These are phyloP conservation scores for Phytophthora idaei DNA, from an alignment of 352 stramenopile species.

Conservation along the genomic window DNA sequence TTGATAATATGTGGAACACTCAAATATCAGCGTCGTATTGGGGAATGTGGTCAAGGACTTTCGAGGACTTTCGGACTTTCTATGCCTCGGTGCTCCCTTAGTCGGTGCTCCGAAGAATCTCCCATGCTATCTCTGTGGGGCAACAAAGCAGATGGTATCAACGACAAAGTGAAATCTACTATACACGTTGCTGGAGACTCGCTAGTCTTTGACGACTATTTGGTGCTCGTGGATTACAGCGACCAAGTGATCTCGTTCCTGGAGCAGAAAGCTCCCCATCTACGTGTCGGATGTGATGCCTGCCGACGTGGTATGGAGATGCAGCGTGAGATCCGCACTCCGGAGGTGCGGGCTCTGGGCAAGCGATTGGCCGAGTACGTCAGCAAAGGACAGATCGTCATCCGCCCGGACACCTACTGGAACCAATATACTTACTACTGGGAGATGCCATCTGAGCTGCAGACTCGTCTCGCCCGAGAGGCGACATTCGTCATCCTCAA, in stretches of 20 bases:
- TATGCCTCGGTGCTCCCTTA: too few species aligned
- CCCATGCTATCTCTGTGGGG: conserved; percentile 63
- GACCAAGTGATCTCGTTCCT: conserved; percentile 51
- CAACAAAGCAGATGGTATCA: conserved; percentile 73
- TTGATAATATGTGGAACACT: too few species aligned
- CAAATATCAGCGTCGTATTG: too few species aligned
- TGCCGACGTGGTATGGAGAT: conserved; percentile 35
- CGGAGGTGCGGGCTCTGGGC: conserved; percentile 55
- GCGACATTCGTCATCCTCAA: conserved; percentile 95
- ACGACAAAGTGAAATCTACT: conserved; percentile 71
- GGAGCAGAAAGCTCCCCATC: conserved; percentile 46
- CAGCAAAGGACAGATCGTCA: conserved; percentile 26
- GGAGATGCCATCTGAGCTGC: conserved; percentile 55
- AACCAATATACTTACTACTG: conserved; percentile 81
- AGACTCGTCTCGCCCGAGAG: conserved; percentile 31
- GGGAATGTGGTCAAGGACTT: too few species aligned
- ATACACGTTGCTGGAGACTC: conserved; percentile 51
- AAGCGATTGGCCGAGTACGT: conserved; percentile 48
- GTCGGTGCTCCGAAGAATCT: too few species aligned
- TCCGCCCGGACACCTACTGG: conserved; percentile 54
- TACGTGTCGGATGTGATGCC: conserved; percentile 80
- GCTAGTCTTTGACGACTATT: conserved; percentile 58
- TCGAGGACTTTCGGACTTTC: too few species aligned
- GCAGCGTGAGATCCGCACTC: conserved; percentile 34
- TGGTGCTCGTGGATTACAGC: conserved; percentile 62